Conservation (phyloP, 257 asterid genomes). For the Perilla frutescens region DNA sequence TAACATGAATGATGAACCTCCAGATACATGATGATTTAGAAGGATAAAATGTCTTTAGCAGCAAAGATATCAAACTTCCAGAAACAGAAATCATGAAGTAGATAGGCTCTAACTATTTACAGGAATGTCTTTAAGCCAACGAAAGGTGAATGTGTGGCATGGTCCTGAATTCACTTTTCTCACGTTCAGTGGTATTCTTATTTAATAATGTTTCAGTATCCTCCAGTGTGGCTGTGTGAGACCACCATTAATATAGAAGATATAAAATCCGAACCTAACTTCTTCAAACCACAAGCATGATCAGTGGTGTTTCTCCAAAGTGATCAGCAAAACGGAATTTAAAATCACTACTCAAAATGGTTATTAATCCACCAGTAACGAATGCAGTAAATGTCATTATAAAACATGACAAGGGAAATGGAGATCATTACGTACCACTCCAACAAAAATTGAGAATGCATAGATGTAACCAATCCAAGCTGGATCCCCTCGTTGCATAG, state of each 20-base stretch:
- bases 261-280: slow-evolving; percentile 12
- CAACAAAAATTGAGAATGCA: slow-evolving; percentile 83
- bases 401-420: slow-evolving; percentile 28
- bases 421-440: slow-evolving; percentile 78
- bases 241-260: slow-evolving; percentile 17
- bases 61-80: neutral
- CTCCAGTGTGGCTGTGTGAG: slow-evolving; percentile 7
- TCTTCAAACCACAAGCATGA: slow-evolving; percentile 14
- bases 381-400: slow-evolving; percentile 21
- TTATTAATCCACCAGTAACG: slow-evolving; percentile 15
- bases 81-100: neutral
- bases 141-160: slow-evolving; percentile 13
- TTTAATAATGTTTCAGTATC: slow-evolving; percentile 9
- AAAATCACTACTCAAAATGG: slow-evolving; percentile 22
- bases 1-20: slow-evolving; percentile 15
- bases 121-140: slow-evolving; percentile 13
- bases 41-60: slow-evolving; percentile 5
- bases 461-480: slow-evolving; percentile 98
- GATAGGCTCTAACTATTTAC: neutral
- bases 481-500: slow-evolving; percentile 97
- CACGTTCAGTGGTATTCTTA: neutral
- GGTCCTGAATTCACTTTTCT: neutral
- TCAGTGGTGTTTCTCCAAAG: slow-evolving; percentile 20
- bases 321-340: neutral
- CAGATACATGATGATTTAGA: slow-evolving; percentile 9